Base-by-base conservation (phyloP, 768 basidiomycete genomes). In the Lyophyllum shimeji region DNA sequence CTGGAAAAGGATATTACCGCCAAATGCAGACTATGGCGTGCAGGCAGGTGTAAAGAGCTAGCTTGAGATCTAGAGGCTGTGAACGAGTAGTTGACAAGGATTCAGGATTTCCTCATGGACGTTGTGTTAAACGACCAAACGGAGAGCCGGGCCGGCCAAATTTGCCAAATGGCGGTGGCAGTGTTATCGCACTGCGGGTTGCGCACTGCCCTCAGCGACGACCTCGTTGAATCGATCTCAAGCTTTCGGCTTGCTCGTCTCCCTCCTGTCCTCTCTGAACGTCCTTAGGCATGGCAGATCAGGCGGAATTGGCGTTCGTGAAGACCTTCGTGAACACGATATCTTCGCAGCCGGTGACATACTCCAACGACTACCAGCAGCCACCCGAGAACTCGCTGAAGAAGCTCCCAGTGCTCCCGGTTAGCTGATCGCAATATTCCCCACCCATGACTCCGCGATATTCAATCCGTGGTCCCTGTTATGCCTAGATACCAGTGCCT, bases 331-430 rank as follows among this genome's bases (percentile, higher is more conserved):
- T 84, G 53, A 85, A 83, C 58, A 84, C 82, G 12, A 66, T 94
- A 61, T 77, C 83, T 0, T 73, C 78, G 1, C 87, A 90, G 68
- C 86, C 87, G 23, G 77, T 93, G 54, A 76, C 74, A 3, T 93
- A 85, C 65, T 69, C 75, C 37, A 83, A 93, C 71, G 86, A 91
- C 71, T 92, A 89, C 70, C 87, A 89, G 69, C 86, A 90, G 50
- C 84, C 86, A 0, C 81, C 83, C 0, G 73, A 83, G 51, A 76
- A 85, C 57, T 82, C 81, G 12, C 78, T 92, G 53, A 89, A 79
- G 71, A 85, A 76, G 61, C 76, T 92, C n/a, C 83, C 87, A 11
- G 70, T 89, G 24, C 73, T 93, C 53, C 84, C 83, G 46, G 90
- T 90, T 55, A 61, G 83, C 20, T 49, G 37, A 39, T 47, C 70